These are phyloP conservation scores for Hemileccinum rubropunctum DNA, from an alignment of 768 basidiomycete genomes.

Conservation along the genomic window DNA sequence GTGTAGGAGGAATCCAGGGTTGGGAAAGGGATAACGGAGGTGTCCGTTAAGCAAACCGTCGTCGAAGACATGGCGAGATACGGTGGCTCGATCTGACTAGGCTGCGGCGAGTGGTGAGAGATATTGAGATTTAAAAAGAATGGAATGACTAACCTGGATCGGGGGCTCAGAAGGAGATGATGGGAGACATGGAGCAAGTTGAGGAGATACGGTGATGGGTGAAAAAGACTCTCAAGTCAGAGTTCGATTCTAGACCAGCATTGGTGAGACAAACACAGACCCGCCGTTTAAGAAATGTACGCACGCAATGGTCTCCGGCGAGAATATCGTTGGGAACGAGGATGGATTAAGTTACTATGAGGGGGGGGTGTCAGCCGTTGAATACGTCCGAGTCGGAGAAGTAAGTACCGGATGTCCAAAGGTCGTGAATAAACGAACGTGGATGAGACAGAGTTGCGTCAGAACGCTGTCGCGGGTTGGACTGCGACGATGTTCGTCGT, in stretches of 20 bases:
- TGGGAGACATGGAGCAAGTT: constrained; percentile 17
- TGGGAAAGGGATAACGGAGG: constrained; percentile 27
- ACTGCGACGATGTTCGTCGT: constrained; percentile 13
- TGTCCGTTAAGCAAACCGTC: constrained; percentile 23
- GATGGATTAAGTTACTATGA: constrained; percentile 19
- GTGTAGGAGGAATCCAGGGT: constrained; percentile 22
- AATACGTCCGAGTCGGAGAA: not conserved
- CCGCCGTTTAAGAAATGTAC: constrained; percentile 5
- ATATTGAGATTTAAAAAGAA: not conserved
- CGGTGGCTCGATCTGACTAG: constrained; percentile 2
- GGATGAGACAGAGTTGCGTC: not conserved
- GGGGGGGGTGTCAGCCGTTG: constrained; percentile 10
- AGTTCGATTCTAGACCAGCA: constrained; percentile 13
- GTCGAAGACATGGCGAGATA: constrained; percentile 19
- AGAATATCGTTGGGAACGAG: constrained; percentile 3
- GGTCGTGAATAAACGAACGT: constrained; percentile 21
- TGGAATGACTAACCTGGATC: constrained; percentile 5
- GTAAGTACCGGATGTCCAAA: constrained; percentile 6
- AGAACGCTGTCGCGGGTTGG: not conserved
- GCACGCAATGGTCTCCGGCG: constrained; percentile 7
- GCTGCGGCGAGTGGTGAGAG: not conserved
- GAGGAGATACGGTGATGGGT: not conserved
- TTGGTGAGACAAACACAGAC: constrained; percentile 9
- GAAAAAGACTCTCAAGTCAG: constrained; percentile 6
- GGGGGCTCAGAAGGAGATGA: constrained; percentile 13